Conservation (phyloP, 1,284 basidiomycete genomes). For the Ganoderma lingzhi region DNA sequence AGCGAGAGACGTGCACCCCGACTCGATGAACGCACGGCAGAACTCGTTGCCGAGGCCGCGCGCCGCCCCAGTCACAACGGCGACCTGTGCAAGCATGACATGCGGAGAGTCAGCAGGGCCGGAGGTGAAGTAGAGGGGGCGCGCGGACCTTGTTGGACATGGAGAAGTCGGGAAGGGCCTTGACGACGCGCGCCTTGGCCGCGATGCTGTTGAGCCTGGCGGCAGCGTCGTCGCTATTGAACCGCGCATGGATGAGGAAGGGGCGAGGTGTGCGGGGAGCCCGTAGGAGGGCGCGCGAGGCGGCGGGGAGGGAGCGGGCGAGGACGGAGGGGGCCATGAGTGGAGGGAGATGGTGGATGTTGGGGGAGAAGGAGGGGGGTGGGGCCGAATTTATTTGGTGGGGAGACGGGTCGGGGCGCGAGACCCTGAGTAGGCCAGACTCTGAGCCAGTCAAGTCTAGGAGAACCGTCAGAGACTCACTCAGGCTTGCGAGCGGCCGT, state of each 20-base stretch:
- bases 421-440: constrained; percentile 17
- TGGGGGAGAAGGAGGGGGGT: constrained; percentile 20
- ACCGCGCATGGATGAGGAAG: constrained; percentile 29
- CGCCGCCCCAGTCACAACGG: constrained; percentile 94
- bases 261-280: constrained; percentile 19
- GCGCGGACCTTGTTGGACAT: constrained; percentile 69
- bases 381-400: constrained; percentile 32
- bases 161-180: constrained; percentile 69
- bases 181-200: constrained; percentile 43
- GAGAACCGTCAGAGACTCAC: background rate
- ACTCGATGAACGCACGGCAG: constrained; percentile 88
- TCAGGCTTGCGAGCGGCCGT: background rate
- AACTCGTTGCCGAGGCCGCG: constrained; percentile 91
- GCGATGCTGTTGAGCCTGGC: constrained; percentile 31
- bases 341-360: constrained; percentile 18
- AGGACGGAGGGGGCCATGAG: constrained; percentile 30
- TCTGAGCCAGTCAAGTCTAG: constrained; percentile 21
- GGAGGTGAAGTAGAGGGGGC: constrained; percentile 8
- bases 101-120: constrained; percentile 12
- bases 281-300: constrained; percentile 32
- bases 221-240: constrained; percentile 34
- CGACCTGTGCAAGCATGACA: constrained; percentile 63
- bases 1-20: constrained; percentile 85
- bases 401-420: constrained; percentile 22
- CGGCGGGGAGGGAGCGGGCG: constrained; percentile 27